A percentile compares a stretch with the other conserved stretches of the same genome.
Conservation (phyloP, 768 basidiomycete genomes). For the Amanita pseudoporphyria region DNA sequence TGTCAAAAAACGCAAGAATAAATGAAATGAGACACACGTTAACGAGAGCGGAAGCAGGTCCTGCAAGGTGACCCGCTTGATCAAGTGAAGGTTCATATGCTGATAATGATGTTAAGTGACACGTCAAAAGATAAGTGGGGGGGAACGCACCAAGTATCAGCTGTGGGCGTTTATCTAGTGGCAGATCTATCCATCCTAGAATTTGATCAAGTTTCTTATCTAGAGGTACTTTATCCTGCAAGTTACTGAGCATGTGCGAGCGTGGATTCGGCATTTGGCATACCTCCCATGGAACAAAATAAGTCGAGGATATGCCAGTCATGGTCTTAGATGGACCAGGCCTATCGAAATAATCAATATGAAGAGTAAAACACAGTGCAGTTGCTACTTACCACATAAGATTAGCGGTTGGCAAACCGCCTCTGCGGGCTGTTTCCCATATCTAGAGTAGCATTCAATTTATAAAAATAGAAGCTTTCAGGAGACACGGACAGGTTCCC, state of each 20-base stretch:
- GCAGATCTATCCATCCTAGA: constrained; percentile 75
- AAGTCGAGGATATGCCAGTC: constrained; percentile 57
- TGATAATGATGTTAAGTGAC: constrained; percentile 16
- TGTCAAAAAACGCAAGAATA: too few species aligned
- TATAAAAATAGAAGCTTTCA: neutral
- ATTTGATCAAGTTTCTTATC: constrained; percentile 69
- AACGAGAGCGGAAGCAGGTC: constrained; percentile 58
- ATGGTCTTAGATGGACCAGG: constrained; percentile 72
- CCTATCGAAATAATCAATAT: constrained; percentile 29
- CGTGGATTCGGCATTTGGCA: constrained; percentile 10
- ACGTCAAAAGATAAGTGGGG: constrained; percentile 5
- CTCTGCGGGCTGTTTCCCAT: constrained; percentile 81
- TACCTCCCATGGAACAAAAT: constrained; percentile 75
- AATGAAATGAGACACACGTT: constrained; percentile 39
- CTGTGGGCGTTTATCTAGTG: constrained; percentile 60
- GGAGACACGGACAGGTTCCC: constrained; percentile 59
- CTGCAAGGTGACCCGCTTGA: constrained; percentile 71
- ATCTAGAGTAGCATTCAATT: constrained; percentile 38
- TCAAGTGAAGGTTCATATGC: constrained; percentile 82
- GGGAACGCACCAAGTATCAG: constrained; percentile 58
- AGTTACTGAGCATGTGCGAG: constrained; percentile 3
- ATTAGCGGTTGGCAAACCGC: constrained; percentile 70
- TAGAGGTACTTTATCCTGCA: constrained; percentile 52
- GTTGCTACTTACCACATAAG: constrained; percentile 72
- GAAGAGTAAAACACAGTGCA: neutral